Evolutionary conservation across 2,329 filamentous ascomycete genomes (phyloP), one percentile per base, ranked within the genome.

Genomic region (Furcasterigmium furcatum): DNA sequence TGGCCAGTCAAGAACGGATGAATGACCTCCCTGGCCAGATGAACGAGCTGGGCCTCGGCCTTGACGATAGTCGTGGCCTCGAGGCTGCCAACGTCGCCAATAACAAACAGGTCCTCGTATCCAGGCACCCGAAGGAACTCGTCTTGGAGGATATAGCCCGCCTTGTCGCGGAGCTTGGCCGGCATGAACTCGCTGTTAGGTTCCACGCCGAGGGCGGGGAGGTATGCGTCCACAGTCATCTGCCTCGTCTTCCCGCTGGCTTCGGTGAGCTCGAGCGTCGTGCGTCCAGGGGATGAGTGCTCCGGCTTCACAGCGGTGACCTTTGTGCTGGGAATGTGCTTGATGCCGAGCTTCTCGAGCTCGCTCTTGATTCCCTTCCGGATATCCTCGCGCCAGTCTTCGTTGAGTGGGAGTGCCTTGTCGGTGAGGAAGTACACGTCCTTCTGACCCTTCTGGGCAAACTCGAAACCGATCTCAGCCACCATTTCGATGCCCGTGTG

Each of bases 401-500:
- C 39, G 18, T 57, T 45, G 20, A 76, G 60, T 2, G 76, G 73
- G 7, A 73, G 59, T 1, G 58, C 51, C 6, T 64, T 60, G 14
- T 57, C 56, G 44, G 68, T 63, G 39, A 77, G 53, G 34, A 77
- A 64, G 42, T 71, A 67, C 44, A 77, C 64, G 27, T 73, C 60
- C 62, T 80, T 80, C 18, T 55, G 58, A 24, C 68, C 65, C 16
- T 59, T 55, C 39, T 63, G 59, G 4, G 65, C 66, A 53, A 73
- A 79, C 52, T 69, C 67, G 16, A 65, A 66, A 9, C 67, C 76
- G 21, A 80, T 67, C 60, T 80, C 77, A 32, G 71, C 77, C 5
- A 68, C 70, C 9, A 73, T 62, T 58, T 80, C 77, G 25, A 72
- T 58, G 19, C 76, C 77, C 0, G 75, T 79, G 18, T 65, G 40